Evolutionary conservation across 2,329 filamentous ascomycete genomes (phyloP).

Genomic region (Aspergillus sp.): DNA sequence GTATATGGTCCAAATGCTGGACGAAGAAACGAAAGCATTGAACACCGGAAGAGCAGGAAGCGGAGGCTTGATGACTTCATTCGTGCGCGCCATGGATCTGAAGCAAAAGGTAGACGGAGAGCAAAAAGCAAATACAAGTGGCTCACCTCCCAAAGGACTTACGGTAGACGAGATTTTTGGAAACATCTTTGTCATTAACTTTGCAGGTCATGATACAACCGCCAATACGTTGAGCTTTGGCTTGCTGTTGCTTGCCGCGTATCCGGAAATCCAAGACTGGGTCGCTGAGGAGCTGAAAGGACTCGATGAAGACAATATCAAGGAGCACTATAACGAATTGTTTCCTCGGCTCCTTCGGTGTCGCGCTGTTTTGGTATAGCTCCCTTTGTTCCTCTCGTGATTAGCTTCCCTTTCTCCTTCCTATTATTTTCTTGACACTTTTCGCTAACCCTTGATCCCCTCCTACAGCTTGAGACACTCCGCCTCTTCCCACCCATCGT

Average conservation of each 20-base stretch:
- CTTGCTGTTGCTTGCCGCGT: slow-evolving; percentile 4
- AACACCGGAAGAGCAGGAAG: neutral
- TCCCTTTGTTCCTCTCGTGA: no score
- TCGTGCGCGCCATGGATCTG: slow-evolving; percentile 12
- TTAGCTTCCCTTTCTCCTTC: no score
- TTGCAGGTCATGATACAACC: slow-evolving; percentile 11
- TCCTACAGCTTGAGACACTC: slow-evolving; percentile 8
- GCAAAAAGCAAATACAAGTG: neutral
- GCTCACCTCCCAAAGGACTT: neutral
- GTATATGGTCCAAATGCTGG: slow-evolving; percentile 9
- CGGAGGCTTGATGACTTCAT: slow-evolving; percentile 8
- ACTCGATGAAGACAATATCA: neutral
- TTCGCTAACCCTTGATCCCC: neutral
- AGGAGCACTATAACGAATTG: neutral
- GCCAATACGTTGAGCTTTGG: slow-evolving; percentile 6
- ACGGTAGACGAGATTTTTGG: slow-evolving; percentile 9
- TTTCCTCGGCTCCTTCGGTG: slow-evolving; percentile 4
- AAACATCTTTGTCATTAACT: slow-evolving; percentile 12
- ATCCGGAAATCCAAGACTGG: slow-evolving; percentile 9
- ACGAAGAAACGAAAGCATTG: slow-evolving; percentile 2
- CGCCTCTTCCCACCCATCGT: slow-evolving; percentile 10
- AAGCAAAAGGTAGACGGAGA: slow-evolving; percentile 2
- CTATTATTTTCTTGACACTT: no score
- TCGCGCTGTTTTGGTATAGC: slow-evolving; percentile 6
- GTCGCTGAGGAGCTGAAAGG: slow-evolving; percentile 6